Conservation (phyloP, 2,329 filamentous ascomycete genomes). For the Dichotomopilus funicola region DNA sequence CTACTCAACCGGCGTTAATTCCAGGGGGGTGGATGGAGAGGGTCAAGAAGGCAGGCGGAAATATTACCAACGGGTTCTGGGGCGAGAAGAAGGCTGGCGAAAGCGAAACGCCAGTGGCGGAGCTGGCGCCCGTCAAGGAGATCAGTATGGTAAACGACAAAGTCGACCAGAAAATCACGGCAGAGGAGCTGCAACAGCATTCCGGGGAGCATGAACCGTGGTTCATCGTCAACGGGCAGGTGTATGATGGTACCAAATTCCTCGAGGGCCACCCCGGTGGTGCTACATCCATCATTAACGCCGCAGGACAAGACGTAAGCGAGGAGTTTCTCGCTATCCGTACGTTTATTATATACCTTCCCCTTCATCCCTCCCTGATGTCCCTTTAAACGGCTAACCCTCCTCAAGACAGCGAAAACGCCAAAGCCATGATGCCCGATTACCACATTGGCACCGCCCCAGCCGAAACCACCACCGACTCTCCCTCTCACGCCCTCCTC, state of each 20-base stretch:
- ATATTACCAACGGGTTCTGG: constrained; percentile 78
- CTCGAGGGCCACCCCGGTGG: constrained; percentile 80
- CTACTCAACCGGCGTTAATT: constrained; percentile 70
- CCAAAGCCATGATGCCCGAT: constrained; percentile 78
- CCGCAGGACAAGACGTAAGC: constrained; percentile 72
- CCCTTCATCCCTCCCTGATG: neutral
- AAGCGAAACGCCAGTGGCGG: constrained; percentile 33
- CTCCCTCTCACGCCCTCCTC: constrained; percentile 24
- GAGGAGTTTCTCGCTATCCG: constrained; percentile 92
- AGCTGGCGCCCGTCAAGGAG: constrained; percentile 52
- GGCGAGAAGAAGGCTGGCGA: constrained; percentile 61
- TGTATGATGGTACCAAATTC: constrained; percentile 80
- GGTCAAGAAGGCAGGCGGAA: constrained; percentile 74
- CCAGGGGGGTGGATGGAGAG: constrained; percentile 90
- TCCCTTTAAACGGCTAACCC: constrained; percentile 9
- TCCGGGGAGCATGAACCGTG: constrained; percentile 61
- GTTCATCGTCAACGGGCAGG: constrained; percentile 84
- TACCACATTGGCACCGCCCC: constrained; percentile 78
- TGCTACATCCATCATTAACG: constrained; percentile 73
- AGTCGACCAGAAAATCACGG: constrained; percentile 55
- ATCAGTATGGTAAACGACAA: constrained; percentile 71
- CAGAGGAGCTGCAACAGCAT: constrained; percentile 67
- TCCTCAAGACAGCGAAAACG: constrained; percentile 75
- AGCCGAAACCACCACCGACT: constrained; percentile 45
- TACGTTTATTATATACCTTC: constrained; percentile 41